Evolutionary conservation across 139 green algal species (phyloP).

Genomic region (Volvox africanus): DNA sequence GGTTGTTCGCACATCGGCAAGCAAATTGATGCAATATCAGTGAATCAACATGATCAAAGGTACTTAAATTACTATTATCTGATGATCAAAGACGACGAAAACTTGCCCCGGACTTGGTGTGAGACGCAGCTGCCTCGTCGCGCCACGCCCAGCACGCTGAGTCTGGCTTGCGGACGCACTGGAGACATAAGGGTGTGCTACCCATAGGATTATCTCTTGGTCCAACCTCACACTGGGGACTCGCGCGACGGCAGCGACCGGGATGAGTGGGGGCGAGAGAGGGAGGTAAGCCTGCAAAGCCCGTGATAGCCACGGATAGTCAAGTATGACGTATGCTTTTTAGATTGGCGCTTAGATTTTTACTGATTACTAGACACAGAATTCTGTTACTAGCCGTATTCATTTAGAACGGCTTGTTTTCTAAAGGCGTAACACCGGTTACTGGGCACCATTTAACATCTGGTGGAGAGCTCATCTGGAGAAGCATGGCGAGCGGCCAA

Average conservation of each 20-base stretch:
- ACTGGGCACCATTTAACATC: conserved; percentile 5
- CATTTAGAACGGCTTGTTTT: neutral
- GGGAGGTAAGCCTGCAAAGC: neutral
- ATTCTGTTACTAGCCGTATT: too few species aligned
- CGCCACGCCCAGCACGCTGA: neutral
- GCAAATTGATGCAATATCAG: neutral
- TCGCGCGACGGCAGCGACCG: too few species aligned
- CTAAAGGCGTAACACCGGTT: conserved; percentile 6
- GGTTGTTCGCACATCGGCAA: neutral
- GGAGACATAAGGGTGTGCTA: neutral
- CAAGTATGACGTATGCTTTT: neutral
- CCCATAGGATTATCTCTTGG: neutral
- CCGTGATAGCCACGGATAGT: neutral
- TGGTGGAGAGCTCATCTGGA: conserved; percentile 17
- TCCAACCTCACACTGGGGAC: neutral
- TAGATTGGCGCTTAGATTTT: neutral
- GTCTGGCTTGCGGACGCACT: neutral
- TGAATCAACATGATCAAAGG: neutral
- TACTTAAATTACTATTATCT: neutral
- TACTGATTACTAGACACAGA: too few species aligned
- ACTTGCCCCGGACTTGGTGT: neutral
- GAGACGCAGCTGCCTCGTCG: conserved; percentile 18
- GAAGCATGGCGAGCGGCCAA: neutral
- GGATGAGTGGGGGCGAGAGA: neutral
- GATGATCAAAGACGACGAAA: neutral